Evolutionary conservation across 2,329 filamentous ascomycete species (phyloP), one percentile per base, ranked within the genome.

Genomic region (Fusarium sp.): DNA sequence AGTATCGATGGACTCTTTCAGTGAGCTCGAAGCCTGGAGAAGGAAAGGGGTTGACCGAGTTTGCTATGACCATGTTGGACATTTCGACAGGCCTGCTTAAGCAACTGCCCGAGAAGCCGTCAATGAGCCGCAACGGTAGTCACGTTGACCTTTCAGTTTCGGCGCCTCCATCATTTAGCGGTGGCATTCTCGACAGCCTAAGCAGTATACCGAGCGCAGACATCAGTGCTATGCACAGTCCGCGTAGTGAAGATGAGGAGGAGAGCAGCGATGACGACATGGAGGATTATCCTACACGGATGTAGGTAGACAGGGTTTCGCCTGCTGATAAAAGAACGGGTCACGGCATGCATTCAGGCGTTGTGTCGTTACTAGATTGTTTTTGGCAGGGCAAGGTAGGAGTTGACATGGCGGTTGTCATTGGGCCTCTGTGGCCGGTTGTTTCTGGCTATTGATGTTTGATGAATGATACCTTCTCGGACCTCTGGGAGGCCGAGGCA

Each of bases 1-100:
- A 99, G 80, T 98, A 97, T 77, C 88, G 93, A 54, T 99, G 95
- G 95, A 97, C 95, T 9, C 83, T 98, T 60, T 91, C 91, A 8
- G 94, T 98, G 51, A 94, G 91, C 79, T 90, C 89, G 46, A 93
- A 93, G 77, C 89, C 91, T 0, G 85, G 86, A 2, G 86, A 87
- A 72, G 84, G 83, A 59, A 84, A 81, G 51, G 83, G 85, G 1
- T 75, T 90, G 58, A 90, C 88, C 0, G 85, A 87, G 66, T 93
- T 92, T 72, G 91, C 91, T n/a, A 90, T 93, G 82, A 89, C 89
- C 3, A 92, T 92, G 84, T 81, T 93, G 44, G 91, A 93, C 75
- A 90, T 90, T 58, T 90, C 88, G 18, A 90, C 89, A 0, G 88
- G 88, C 0, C 77, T 93, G 64, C 83, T 92, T 23, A 90, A 90